phyloP scores from a whole-genome alignment of 2,329 filamentous ascomycete genomes.

The Orbilia ellipsospora region DNA sequence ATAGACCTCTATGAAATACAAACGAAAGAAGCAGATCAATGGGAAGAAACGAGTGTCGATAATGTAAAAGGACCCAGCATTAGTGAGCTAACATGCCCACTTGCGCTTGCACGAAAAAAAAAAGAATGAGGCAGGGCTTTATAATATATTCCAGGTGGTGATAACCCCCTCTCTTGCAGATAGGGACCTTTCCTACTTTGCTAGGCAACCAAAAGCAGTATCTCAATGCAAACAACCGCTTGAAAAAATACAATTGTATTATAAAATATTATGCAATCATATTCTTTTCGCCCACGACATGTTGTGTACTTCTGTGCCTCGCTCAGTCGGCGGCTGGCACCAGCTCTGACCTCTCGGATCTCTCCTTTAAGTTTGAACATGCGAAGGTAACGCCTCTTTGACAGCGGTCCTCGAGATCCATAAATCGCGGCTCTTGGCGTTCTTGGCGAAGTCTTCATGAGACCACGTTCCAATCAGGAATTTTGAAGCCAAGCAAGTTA shows the following conservation, averaged over 20 bases:
- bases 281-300: no score
- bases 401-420: conserved; percentile 1
- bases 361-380: conserved; percentile 10
- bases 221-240: background rate
- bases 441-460: background rate
- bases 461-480: conserved; percentile 8
- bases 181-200: background rate
- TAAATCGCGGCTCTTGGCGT: background rate
- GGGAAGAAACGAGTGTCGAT: conserved; percentile 4
- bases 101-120: background rate
- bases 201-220: conserved; percentile 3
- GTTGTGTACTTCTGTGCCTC: background rate
- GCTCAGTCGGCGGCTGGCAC: background rate
- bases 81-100: background rate
- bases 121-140: background rate
- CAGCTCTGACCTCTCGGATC: background rate
- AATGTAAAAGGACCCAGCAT: background rate
- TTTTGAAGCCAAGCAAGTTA: conserved; percentile 17
- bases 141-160: background rate
- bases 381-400: background rate
- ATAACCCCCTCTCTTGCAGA: background rate
- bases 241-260: background rate
- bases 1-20: conserved; percentile 16
- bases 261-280: background rate
- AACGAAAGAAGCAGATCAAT: background rate